Evolutionary conservation across 306 rosid species (phyloP), one percentile per base, ranked within the genome.

Genomic region (Benincasa hispida): DNA sequence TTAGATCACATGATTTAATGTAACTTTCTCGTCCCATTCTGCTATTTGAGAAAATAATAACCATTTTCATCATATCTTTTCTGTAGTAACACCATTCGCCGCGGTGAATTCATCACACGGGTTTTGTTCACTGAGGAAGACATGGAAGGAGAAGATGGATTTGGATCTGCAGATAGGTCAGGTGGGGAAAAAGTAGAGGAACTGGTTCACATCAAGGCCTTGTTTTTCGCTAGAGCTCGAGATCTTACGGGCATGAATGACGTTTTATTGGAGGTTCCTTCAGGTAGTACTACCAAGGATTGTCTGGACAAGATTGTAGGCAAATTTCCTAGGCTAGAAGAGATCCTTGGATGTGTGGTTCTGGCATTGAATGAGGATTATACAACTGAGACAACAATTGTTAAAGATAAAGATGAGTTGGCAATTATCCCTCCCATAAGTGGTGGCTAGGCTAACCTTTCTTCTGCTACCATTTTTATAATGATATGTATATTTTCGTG

Each of bases 191-290:
- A 78, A 0, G 80, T 61, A 0, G 81, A 42, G 63, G 63, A 84
- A 2, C 22, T 47, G 80, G 86, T 91, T 79, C 87, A 88, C 77
- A 81, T 90, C 51, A 91, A 91, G 80, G 89, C 91, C 5, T 57
- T 94, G 83, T 90, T 94, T 77, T 94, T 94, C 1, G 97, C 98
- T 8, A 84, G 96, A 81, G 97, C 98, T 25, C 91, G 97, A 6
- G 98, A 89, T 76, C 82, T 91, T 42, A 83, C 97, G 0, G 92
- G 98, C 75, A 18, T 82, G 83, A 86, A 76, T 5, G 96, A 94
- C 54, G 79, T 80, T 75, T 80, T 86, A 66, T 37, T 94, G 83
- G 95, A 94, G 79, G 86, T 93, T 50, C 82, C 91, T 35, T 81
- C 86, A 2, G 96, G 93, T 17, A 94, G 96, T 66, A 91, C 96